A percentile compares a stretch with the other conserved stretches of the same genome.
Conservation (phyloP, 257 asterid species). For the Schizonepeta tenuifolia region DNA sequence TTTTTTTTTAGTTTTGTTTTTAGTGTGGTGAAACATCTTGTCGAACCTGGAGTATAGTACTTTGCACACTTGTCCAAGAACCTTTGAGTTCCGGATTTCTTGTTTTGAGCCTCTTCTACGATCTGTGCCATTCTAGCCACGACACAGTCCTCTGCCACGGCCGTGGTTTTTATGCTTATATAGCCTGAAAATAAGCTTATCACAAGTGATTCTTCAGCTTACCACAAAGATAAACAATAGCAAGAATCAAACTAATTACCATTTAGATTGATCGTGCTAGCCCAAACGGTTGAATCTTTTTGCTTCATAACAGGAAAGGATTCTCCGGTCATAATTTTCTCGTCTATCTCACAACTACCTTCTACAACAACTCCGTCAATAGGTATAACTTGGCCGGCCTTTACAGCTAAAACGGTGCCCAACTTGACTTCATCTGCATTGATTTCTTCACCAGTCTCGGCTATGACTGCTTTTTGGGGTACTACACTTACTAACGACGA, state of each 20-base stretch:
- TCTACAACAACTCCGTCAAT: constrained; percentile 80
- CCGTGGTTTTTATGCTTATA: constrained; percentile 61
- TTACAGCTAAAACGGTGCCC: constrained; percentile 69
- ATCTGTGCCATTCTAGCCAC: constrained; percentile 87
- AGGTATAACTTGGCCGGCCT: constrained; percentile 79
- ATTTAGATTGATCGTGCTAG: constrained; percentile 81
- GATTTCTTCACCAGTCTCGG: constrained; percentile 73
- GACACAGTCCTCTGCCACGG: constrained; percentile 71
- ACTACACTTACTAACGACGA: constrained; percentile 72
- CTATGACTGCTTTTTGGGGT: constrained; percentile 77
- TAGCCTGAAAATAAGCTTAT: constrained; percentile 53
- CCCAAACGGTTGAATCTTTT: constrained; percentile 76
- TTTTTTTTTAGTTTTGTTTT: no score
- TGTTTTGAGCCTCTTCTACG: constrained; percentile 90
- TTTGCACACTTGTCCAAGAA: constrained; percentile 81
- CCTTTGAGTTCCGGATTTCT: constrained; percentile 72
- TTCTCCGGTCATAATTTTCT: constrained; percentile 81
- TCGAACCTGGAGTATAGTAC: constrained; percentile 85
- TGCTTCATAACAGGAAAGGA: constrained; percentile 82
- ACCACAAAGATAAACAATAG: background rate
- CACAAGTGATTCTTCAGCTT: background rate
- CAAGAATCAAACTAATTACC: constrained; percentile 44
- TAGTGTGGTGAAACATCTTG: background rate
- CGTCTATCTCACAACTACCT: constrained; percentile 87
- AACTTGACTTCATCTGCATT: constrained; percentile 69